Conservation (phyloP, 805 yeast species). For the Peterozyma xylosa region DNA sequence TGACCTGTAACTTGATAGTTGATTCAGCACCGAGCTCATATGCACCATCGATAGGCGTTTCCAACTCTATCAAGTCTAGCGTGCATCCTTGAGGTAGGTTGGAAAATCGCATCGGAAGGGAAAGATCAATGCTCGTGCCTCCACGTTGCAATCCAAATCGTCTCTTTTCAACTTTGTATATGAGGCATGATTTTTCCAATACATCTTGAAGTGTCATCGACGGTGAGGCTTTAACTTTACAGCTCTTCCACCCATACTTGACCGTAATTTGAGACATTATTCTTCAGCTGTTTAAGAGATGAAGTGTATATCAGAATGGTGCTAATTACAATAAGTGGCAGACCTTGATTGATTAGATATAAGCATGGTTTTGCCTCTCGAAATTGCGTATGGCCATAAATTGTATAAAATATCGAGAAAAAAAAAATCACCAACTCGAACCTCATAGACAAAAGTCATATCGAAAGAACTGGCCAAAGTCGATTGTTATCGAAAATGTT, state of each 20-base stretch:
- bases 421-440: no score
- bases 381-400: no score
- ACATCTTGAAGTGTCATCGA: constrained; percentile 29
- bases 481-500: no score
- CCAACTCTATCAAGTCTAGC: constrained; percentile 17
- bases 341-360: no score
- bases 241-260: constrained; percentile 7
- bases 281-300: background rate
- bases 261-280: constrained; percentile 1
- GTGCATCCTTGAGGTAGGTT: constrained; percentile 39
- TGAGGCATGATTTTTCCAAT: constrained; percentile 15
- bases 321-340: background rate
- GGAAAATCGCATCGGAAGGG: constrained; percentile 34
- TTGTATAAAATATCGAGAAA: no score
- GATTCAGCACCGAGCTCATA: constrained; percentile 5
- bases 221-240: constrained; percentile 26
- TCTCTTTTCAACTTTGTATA: constrained; percentile 1
- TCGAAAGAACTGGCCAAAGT: no score
- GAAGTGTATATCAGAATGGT: background rate
- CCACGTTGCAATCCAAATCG: constrained; percentile 18
- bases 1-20: constrained; percentile 16
- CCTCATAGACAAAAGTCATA: no score
- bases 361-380: no score
- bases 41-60: background rate
- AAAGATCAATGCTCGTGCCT: constrained; percentile 23